These are phyloP conservation scores for Centaurea solstitialis DNA, from an alignment of 129 eudicot genomes.

Conservation along the genomic window DNA sequence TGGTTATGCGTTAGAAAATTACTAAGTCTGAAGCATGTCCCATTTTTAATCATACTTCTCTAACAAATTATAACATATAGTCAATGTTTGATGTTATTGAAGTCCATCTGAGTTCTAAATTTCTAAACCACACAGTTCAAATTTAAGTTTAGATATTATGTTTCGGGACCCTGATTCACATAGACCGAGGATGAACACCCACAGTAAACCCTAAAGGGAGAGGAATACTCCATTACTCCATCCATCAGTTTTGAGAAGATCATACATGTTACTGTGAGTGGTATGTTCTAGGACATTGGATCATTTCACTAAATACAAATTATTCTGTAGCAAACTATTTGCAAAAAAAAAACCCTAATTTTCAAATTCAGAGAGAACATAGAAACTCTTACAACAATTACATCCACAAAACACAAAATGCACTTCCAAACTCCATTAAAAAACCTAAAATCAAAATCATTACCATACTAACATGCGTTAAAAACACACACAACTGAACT, in stretches of 20 bases:
- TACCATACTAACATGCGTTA: not conserved
- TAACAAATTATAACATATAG: not conserved
- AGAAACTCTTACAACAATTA: not conserved
- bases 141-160: not conserved
- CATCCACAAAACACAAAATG: slow-evolving; percentile 18
- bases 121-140: not conserved
- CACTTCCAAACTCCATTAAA: slow-evolving; percentile 10
- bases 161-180: not conserved
- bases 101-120: not conserved
- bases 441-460: slow-evolving; percentile 17
- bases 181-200: not conserved
- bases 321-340: not conserved
- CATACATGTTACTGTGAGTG: not conserved
- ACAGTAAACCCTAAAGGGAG: not conserved
- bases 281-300: not conserved
- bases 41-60: not conserved
- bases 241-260: slow-evolving; percentile 8
- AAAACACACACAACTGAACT: slow-evolving; percentile 5
- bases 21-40: not conserved
- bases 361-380: not conserved
- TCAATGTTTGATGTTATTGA: not conserved
- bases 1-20: not conserved
- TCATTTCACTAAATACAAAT: not conserved
- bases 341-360: not conserved
- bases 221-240: not conserved